These are phyloP conservation scores for Annulohypoxylon nitens DNA, from an alignment of 495 filamentous ascomycete genomes.

Conservation along the genomic window DNA sequence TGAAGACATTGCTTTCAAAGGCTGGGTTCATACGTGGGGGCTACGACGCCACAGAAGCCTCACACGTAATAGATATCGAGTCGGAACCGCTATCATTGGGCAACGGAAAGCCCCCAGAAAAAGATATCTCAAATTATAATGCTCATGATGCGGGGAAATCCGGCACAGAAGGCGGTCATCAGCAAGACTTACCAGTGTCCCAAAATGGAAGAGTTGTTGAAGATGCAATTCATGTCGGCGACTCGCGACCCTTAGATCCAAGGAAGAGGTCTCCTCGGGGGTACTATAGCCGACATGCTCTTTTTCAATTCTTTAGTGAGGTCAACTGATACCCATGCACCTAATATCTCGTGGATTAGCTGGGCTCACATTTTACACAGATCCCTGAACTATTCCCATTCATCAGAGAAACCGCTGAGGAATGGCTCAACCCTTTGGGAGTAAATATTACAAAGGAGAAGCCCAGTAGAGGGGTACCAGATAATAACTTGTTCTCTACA, in stretches of 20 bases:
- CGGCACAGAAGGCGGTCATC: not conserved
- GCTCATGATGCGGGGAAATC: not conserved
- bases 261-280: constrained; percentile 35
- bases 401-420: constrained; percentile 60
- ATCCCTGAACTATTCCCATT: constrained; percentile 59
- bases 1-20: constrained; percentile 32
- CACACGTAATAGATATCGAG: constrained; percentile 4
- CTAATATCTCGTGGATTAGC: not conserved
- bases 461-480: constrained; percentile 44
- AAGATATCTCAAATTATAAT: not conserved
- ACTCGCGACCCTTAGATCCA: constrained; percentile 27
- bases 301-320: constrained; percentile 46
- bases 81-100: not conserved
- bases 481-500: constrained; percentile 47
- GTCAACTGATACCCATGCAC: constrained; percentile 13
- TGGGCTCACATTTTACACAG: constrained; percentile 33
- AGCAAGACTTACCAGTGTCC: not conserved
- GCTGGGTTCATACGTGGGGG: not conserved
- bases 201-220: not conserved
- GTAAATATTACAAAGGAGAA: constrained; percentile 56
- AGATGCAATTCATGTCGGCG: not conserved
- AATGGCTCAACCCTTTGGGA: constrained; percentile 58
- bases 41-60: not conserved
- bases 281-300: constrained; percentile 42
- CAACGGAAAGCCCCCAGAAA: not conserved